Evolutionary conservation across 2,329 filamentous ascomycete species (phyloP).

Genomic region (Diaporthe velutina): DNA sequence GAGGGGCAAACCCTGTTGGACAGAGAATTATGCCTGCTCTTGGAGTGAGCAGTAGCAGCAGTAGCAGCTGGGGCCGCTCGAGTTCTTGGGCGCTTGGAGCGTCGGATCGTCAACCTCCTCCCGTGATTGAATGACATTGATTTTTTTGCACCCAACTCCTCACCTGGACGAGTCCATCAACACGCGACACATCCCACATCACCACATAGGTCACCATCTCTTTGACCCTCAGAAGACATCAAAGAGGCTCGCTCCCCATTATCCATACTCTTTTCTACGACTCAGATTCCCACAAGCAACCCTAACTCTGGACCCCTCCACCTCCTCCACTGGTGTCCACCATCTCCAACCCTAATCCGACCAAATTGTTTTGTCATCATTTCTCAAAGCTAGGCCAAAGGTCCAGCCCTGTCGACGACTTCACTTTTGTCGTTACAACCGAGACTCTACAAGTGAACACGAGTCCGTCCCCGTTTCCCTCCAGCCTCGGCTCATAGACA

Average conservation of each 20-base stretch:
- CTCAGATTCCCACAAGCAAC: not conserved
- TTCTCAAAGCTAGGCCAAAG: slow-evolving; percentile 1
- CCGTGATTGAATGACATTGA: slow-evolving; percentile 25
- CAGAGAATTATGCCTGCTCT: slow-evolving; percentile 24
- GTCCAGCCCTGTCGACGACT: slow-evolving; percentile 2
- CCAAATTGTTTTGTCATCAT: slow-evolving; percentile 32
- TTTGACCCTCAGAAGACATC: not conserved
- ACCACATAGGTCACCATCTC: not conserved
- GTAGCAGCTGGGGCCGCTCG: slow-evolving; percentile 4
- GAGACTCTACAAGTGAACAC: not conserved
- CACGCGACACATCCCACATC: slow-evolving; percentile 8
- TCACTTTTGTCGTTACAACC: slow-evolving; percentile 3
- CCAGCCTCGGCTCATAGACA: not conserved
- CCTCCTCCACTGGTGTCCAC: slow-evolving; percentile 22
- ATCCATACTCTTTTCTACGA: not conserved
- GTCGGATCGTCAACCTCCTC: slow-evolving; percentile 29
- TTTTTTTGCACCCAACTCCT: slow-evolving; percentile 31
- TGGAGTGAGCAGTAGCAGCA: not conserved
- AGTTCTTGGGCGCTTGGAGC: slow-evolving; percentile 22
- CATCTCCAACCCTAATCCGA: slow-evolving; percentile 29
- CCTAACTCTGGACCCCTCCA: slow-evolving; percentile 21
- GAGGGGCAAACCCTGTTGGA: slow-evolving; percentile 21
- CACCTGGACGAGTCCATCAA: slow-evolving; percentile 12
- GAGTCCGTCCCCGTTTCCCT: not conserved
- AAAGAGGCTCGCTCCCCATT: not conserved